Evolutionary conservation across 805 yeast genomes (phyloP).

Genomic region (Blastobotrys parvus): DNA sequence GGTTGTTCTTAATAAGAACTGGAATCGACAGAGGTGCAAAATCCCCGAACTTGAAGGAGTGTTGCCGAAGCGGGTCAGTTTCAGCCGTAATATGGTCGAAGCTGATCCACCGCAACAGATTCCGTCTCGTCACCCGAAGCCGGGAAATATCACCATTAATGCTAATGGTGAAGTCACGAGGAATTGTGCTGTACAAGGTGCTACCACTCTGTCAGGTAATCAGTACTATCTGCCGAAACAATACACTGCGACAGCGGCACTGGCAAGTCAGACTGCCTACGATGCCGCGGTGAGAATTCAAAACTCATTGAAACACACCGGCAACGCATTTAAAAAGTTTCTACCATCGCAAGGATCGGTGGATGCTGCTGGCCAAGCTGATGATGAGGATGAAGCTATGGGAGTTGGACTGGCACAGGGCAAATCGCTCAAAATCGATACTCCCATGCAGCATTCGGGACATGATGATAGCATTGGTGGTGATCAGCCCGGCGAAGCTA

Average conservation of each 20-base stretch:
- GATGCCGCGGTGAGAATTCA: constrained; percentile 18
- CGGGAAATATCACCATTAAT: constrained; percentile 55
- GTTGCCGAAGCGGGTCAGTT: constrained; percentile 55
- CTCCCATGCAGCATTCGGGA: constrained; percentile 9
- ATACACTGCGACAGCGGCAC: constrained; percentile 10
- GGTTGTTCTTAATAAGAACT: constrained; percentile 39
- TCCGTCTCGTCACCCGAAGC: constrained; percentile 74
- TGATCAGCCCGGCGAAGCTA: too few relatives aligned
- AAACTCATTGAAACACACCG: constrained; percentile 7
- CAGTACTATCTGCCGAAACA: constrained; percentile 14
- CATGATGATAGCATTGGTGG: constrained; percentile 5
- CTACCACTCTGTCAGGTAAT: not conserved
- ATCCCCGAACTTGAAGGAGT: constrained; percentile 12
- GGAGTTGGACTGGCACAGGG: not conserved
- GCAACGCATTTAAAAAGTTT: not conserved
- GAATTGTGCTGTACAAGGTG: not conserved
- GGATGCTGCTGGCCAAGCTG: constrained; percentile 6
- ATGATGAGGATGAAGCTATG: constrained; percentile 15
- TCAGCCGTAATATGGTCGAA: constrained; percentile 64
- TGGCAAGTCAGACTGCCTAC: constrained; percentile 17
- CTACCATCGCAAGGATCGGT: constrained; percentile 6
- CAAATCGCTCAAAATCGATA: constrained; percentile 12
- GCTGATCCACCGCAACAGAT: constrained; percentile 92
- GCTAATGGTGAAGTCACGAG: constrained; percentile 21
- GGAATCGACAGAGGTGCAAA: constrained; percentile 25